Evolutionary conservation across 2,329 filamentous ascomycete genomes (phyloP).

Genomic region (Juglanconis sp.): DNA sequence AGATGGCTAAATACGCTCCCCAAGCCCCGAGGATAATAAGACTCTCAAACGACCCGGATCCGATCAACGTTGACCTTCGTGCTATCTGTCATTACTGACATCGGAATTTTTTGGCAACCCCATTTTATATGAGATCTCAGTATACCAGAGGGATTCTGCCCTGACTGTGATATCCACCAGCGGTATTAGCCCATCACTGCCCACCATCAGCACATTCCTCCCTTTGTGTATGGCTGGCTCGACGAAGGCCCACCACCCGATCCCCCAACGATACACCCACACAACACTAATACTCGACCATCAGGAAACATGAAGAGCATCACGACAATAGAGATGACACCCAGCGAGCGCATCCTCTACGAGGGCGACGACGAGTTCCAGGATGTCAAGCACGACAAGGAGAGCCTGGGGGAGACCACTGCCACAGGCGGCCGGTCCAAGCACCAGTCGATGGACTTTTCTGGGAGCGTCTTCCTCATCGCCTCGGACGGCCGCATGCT

Average conservation of each 20-base stretch:
- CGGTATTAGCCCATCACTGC: neutral
- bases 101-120: neutral
- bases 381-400: neutral
- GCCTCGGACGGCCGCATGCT: constrained; percentile 28
- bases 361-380: constrained; percentile 1
- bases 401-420: constrained; percentile 1
- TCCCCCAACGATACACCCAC: too few species aligned
- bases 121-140: neutral
- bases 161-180: too few species aligned
- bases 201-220: neutral
- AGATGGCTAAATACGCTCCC: neutral
- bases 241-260: neutral
- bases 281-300: too few species aligned
- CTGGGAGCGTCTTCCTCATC: constrained; percentile 31
- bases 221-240: neutral
- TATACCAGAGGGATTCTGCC: neutral
- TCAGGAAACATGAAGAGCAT: too few species aligned
- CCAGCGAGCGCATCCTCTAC: constrained; percentile 11
- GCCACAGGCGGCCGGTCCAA: constrained; percentile 14
- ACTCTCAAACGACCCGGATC: neutral
- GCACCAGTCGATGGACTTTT: constrained; percentile 18
- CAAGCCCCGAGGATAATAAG: neutral
- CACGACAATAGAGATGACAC: neutral
- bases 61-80: neutral
- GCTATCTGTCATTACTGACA: neutral